Conservation (phyloP, 2,329 filamentous ascomycete genomes). For the Capronia americana region DNA sequence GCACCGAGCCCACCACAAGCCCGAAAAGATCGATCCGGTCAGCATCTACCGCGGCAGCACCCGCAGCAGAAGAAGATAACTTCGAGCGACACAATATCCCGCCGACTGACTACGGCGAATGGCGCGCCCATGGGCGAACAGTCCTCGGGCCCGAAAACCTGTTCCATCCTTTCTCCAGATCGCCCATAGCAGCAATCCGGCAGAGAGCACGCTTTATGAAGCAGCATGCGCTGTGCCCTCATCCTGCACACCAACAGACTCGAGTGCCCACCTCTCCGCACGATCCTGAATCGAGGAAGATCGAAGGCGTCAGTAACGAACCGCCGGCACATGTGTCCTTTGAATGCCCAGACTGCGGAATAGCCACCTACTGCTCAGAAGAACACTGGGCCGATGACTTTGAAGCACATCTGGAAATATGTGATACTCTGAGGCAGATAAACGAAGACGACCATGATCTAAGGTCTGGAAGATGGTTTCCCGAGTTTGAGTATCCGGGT, state of each 20-base stretch:
- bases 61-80: constrained; percentile 35
- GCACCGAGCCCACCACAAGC: constrained; percentile 18
- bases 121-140: constrained; percentile 42
- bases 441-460: constrained; percentile 99
- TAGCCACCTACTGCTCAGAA: constrained; percentile 92
- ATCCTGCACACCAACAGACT: constrained; percentile 82
- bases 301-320: constrained; percentile 48
- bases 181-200: constrained; percentile 86
- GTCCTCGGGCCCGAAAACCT: constrained; percentile 77
- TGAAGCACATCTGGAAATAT: constrained; percentile 88
- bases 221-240: constrained; percentile 91
- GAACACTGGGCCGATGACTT: constrained; percentile 97
- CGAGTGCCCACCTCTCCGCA: constrained; percentile 69
- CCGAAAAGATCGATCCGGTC: constrained; percentile 22
- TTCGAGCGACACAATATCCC: constrained; percentile 36
- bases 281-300: constrained; percentile 67
- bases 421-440: constrained; percentile 87
- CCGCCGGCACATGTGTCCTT: constrained; percentile 85
- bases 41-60: constrained; percentile 33
- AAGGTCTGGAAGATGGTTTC: constrained; percentile 86
- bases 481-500: constrained; percentile 90
- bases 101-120: constrained; percentile 38
- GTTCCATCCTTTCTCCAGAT: constrained; percentile 90
- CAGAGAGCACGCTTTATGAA: constrained; percentile 88
- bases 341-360: constrained; percentile 94